phyloP scores from a whole-genome alignment of 495 filamentous ascomycete genomes.

The Lineolata rhizophorae region DNA sequence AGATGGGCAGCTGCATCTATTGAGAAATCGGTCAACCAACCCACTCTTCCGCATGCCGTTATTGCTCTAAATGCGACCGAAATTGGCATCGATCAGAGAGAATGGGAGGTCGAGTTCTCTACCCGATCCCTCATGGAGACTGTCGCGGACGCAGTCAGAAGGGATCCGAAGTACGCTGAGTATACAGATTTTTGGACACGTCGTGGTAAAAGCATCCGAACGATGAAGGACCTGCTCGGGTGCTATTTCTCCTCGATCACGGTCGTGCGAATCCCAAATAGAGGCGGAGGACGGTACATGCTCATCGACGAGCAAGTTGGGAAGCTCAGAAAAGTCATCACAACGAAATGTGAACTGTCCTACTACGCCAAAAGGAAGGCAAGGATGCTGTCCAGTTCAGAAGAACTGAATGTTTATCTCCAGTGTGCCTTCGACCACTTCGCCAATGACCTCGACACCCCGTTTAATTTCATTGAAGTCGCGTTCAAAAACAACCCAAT shows the following conservation, averaged over 20 bases:
- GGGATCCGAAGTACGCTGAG: conserved; percentile 4
- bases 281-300: conserved; percentile 21
- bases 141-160: conserved; percentile 6
- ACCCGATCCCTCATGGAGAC: conserved; percentile 20
- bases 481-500: conserved; percentile 24
- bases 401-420: conserved; percentile 28
- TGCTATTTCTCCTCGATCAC: conserved; percentile 31
- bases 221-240: conserved; percentile 25
- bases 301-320: conserved; percentile 27
- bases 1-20: conserved; percentile 21
- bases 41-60: conserved; percentile 29
- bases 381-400: conserved; percentile 26
- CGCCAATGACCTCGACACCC: conserved; percentile 23
- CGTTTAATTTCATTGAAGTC: conserved; percentile 33
- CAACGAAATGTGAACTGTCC: conserved; percentile 18
- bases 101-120: conserved; percentile 26
- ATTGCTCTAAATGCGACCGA: conserved; percentile 31
- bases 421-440: conserved; percentile 35
- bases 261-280: conserved; percentile 29
- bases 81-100: conserved; percentile 20
- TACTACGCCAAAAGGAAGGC: conserved; percentile 19
- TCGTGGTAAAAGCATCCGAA: conserved; percentile 14
- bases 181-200: conserved; percentile 17
- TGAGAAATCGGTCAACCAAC: conserved; percentile 33
- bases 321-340: conserved; percentile 24